Evolutionary conservation across 345 rosid genomes (phyloP).

Genomic region (Alliaria petiolata): DNA sequence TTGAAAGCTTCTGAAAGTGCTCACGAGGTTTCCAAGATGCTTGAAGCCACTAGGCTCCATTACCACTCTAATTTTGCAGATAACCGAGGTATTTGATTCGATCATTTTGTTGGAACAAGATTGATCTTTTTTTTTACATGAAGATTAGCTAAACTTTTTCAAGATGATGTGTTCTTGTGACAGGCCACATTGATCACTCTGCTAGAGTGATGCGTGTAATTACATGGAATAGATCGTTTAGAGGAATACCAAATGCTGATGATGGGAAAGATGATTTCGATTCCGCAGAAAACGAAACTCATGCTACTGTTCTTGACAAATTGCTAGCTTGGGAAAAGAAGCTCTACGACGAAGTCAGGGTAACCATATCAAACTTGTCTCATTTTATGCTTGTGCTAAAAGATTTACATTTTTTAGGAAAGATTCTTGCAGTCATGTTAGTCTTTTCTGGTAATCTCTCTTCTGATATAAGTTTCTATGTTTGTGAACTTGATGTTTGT

Average conservation of each 20-base stretch:
- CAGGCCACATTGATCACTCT: constrained; percentile 94
- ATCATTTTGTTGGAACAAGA: neutral
- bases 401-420: too few species aligned
- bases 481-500: too few species aligned
- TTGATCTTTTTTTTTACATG: neutral
- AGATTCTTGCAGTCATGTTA: too few species aligned
- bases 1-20: constrained; percentile 89
- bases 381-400: too few species aligned
- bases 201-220: constrained; percentile 95
- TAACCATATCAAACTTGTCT: constrained; percentile 27
- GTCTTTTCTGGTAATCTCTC: too few species aligned
- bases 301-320: constrained; percentile 94
- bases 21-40: constrained; percentile 87
- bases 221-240: constrained; percentile 91
- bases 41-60: constrained; percentile 92
- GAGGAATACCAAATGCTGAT: constrained; percentile 50
- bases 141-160: neutral
- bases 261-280: constrained; percentile 73
- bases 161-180: neutral
- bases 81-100: constrained; percentile 56
- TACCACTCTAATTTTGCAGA: constrained; percentile 99
- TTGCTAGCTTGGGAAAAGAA: constrained; percentile 98
- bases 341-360: constrained; percentile 98
- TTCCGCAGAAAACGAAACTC: constrained; percentile 80
- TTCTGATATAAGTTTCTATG: too few species aligned